Base-by-base conservation (phyloP, 257 asterid genomes). In the Penstemon barbatus region DNA sequence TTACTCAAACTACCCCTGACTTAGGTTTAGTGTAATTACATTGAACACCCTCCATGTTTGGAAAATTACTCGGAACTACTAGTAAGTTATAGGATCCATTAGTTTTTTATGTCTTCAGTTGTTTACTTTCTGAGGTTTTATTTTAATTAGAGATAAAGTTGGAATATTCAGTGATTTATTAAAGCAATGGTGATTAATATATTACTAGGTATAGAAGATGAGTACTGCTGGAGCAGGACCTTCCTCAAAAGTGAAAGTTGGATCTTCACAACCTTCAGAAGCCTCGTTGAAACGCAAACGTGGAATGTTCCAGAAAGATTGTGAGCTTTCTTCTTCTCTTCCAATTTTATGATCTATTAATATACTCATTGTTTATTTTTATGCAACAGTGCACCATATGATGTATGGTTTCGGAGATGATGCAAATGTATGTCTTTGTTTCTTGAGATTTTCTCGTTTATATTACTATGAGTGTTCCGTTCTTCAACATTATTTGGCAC, bases 391-490 rank as follows among this genome's bases (percentile, higher is more conserved):
- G 85, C 95, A 90, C 74, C 97, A 84, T 71, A 93, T 93, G 96
- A 90, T 93, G 96, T 88, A 86, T 72, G 98, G 98, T 65, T 90
- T 85, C 5, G 95, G 95, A 4, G 96, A 93, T 80, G 98, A 88
- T 68, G 74, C 75, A 66, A 90, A 88, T 66, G 97, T 92, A 83
- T 9, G 91, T 64, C 57, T 43, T 39, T 41, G 38, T 66, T 45
- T 50, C 55, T 43, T 46, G 1, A 37, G 5, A n/a, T 4, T 4
- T 25, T 25, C 33, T 25, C 33, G 33, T 25, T 25, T 25, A 25
- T 25, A 25, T 25, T 25, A 2, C 33, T 25, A 25, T 25, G 2
- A 15, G 2, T 25, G 33, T 25, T 25, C 2, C 2, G 33, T 25
- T 25, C 33, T 25, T 25, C 33, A 25, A 25, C 11, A 63, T 37